A percentile compares a stretch with the other conserved stretches of the same genome.
These are phyloP conservation scores for Lactuca saligna DNA, from an alignment of 129 eudicot genomes.

Conservation along the genomic window DNA sequence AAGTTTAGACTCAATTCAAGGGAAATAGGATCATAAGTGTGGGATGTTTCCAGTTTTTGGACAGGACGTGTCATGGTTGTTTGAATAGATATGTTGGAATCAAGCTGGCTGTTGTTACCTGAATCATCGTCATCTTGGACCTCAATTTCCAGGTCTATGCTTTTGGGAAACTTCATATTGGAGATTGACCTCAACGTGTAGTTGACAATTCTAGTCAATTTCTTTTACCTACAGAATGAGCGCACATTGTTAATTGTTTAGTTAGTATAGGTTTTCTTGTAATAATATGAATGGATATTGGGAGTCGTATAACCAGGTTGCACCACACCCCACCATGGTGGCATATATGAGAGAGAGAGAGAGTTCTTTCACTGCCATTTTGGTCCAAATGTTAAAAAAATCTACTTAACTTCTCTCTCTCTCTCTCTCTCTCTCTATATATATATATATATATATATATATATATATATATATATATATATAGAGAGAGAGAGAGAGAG, in stretches of 20 bases:
- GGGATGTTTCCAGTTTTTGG: background rate
- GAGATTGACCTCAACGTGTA: background rate
- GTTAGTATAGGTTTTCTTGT: background rate
- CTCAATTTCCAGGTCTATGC: slow-evolving; percentile 34
- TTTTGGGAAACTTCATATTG: slow-evolving; percentile 24
- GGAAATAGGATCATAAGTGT: slow-evolving; percentile 22
- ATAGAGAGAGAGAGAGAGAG: no score
- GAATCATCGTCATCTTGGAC: slow-evolving; percentile 36
- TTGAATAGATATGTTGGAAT: slow-evolving; percentile 38
- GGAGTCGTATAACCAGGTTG: background rate
- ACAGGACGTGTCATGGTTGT: slow-evolving; percentile 9
- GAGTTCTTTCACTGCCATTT: no score
- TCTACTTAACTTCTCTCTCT: no score
- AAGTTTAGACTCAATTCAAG: slow-evolving; percentile 47
- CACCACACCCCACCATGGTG: no score
- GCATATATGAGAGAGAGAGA: no score
- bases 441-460: no score
- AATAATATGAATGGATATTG: background rate
- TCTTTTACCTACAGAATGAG: slow-evolving; percentile 11
- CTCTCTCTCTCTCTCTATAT: no score
- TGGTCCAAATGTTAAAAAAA: no score
- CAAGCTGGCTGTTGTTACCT: slow-evolving; percentile 43
- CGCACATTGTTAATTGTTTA: slow-evolving; percentile 1
- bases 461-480: no score
- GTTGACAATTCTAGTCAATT: slow-evolving; percentile 4